A percentile compares a stretch with the other conserved stretches of the same genome.
These are phyloP conservation scores for Wallemia hederae DNA, from an alignment of 1,284 basidiomycete genomes.

Conservation along the genomic window DNA sequence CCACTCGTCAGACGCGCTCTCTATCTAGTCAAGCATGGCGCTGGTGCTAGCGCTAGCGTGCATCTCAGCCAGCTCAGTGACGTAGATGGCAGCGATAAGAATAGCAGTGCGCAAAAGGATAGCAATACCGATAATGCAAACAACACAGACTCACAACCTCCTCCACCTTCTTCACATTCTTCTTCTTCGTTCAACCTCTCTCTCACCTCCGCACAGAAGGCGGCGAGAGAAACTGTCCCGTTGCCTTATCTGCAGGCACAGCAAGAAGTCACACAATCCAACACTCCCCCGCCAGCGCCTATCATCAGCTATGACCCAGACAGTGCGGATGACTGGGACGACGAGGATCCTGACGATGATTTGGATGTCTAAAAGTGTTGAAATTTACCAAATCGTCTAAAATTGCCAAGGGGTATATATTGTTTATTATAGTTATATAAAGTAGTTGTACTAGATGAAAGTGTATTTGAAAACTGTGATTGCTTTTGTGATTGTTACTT, in stretches of 20 bases:
- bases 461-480: neutral
- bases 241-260: constrained; percentile 30
- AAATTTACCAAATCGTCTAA: too few species aligned
- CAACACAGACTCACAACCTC: constrained; percentile 1
- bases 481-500: neutral
- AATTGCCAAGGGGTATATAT: neutral
- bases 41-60: too few species aligned
- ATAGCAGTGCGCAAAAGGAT: too few species aligned
- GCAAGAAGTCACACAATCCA: constrained; percentile 1
- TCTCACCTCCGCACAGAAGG: constrained; percentile 54
- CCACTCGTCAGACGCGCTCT: too few species aligned
- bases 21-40: too few species aligned
- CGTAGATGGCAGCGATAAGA: too few species aligned
- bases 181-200: constrained; percentile 69
- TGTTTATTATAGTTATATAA: neutral
- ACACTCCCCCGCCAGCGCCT: neutral
- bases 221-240: constrained; percentile 44
- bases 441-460: neutral
- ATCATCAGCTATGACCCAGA: constrained; percentile 44
- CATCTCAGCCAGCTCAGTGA: too few species aligned
- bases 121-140: too few species aligned
- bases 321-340: constrained; percentile 60
- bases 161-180: constrained; percentile 26
- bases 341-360: constrained; percentile 69
- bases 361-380: constrained; percentile 29